A percentile compares a stretch with the other conserved stretches of the same genome.
Evolutionary conservation across 225 moss, liverwort and hornwort species (phyloP).

Genomic region (Sphagnum contortum): DNA sequence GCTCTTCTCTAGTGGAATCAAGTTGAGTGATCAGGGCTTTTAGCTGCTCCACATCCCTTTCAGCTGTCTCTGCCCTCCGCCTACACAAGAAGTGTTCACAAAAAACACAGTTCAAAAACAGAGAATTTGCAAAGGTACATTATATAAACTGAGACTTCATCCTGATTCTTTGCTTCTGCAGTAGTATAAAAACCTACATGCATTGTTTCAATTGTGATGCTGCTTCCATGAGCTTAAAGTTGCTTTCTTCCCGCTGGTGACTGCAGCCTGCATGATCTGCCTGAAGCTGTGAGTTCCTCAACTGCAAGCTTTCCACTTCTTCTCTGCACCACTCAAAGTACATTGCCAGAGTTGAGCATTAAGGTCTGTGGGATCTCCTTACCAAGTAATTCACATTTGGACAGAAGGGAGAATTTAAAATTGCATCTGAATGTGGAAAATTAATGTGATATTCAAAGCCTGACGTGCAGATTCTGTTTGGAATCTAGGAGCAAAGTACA

Average conservation of each 20-base stretch:
- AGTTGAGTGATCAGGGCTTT: conserved; percentile 75
- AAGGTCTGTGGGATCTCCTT: too few species aligned
- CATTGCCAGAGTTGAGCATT: neutral
- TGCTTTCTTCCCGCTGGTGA: conserved; percentile 43
- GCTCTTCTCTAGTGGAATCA: conserved; percentile 68
- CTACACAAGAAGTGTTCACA: conserved; percentile 23
- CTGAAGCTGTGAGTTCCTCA: conserved; percentile 43
- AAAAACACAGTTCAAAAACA: neutral
- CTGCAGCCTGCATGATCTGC: conserved; percentile 47
- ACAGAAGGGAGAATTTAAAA: too few species aligned
- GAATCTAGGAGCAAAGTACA: too few species aligned
- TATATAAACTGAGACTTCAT: too few species aligned
- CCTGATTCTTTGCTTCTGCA: too few species aligned
- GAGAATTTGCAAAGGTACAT: too few species aligned
- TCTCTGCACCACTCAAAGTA: conserved; percentile 24
- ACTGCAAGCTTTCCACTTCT: conserved; percentile 53
- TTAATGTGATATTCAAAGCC: too few species aligned
- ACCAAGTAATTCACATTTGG: too few species aligned
- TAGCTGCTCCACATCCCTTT: conserved; percentile 72
- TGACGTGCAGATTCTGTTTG: too few species aligned
- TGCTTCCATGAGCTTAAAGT: conserved; percentile 27
- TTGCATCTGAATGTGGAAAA: too few species aligned
- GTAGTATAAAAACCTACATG: conserved; percentile 23
- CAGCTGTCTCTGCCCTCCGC: conserved; percentile 58
- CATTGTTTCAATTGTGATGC: conserved; percentile 41